Evolutionary conservation across 148 eudicot genomes (phyloP).

Genomic region (Fagopyrum esculentum): DNA sequence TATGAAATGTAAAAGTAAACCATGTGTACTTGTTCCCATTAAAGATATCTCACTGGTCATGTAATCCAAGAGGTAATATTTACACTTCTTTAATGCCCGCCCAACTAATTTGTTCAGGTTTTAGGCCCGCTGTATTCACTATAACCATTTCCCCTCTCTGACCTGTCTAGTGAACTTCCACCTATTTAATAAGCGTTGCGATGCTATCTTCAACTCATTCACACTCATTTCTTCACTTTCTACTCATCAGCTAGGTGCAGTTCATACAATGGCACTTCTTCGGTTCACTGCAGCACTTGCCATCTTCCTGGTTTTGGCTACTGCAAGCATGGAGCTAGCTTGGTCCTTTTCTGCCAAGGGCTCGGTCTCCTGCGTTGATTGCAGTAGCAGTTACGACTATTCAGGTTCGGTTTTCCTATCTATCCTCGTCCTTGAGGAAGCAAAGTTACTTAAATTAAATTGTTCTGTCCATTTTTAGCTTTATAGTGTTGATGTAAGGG

Average conservation of each 20-base stretch:
- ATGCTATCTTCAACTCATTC: conserved; percentile 6
- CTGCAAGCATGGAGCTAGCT: conserved; percentile 22
- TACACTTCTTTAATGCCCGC: conserved; percentile 4
- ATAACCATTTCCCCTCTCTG: neutral
- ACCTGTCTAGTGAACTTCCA: neutral
- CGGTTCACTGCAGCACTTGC: neutral
- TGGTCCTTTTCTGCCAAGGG: conserved; percentile 28
- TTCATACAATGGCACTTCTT: conserved; percentile 12
- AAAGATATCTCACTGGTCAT: conserved; percentile 1
- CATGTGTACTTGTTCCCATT: neutral
- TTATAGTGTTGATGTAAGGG: too few relatives aligned
- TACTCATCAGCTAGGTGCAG: neutral
- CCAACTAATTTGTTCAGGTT: conserved; percentile 8
- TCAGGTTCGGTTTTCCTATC: conserved; percentile 16
- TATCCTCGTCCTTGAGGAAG: neutral
- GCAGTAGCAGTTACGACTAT: conserved; percentile 25
- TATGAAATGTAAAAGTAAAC: neutral
- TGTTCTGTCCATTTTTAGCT: neutral
- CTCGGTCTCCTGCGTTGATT: conserved; percentile 44
- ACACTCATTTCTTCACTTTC: neutral
- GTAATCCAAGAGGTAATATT: conserved; percentile 3
- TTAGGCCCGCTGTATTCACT: conserved; percentile 13
- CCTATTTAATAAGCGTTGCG: conserved; percentile 1
- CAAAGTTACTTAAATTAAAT: neutral
- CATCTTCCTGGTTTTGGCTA: conserved; percentile 11